These are phyloP conservation scores for Avena eriantha DNA, from an alignment of 176 grass and related monocot species.

Conservation along the genomic window DNA sequence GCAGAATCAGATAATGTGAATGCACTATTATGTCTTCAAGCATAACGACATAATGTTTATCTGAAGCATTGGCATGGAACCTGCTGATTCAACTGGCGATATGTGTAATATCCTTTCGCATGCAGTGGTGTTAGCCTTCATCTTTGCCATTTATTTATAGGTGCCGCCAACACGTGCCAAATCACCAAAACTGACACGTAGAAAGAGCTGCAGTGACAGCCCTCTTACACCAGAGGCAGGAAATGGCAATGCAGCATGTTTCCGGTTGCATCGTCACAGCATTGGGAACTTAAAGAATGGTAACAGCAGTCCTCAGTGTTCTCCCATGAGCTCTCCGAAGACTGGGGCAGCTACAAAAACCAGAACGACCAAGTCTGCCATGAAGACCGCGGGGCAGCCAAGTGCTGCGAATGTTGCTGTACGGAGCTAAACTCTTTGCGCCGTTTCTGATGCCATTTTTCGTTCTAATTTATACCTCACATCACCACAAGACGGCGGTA, in stretches of 20 bases:
- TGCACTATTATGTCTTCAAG: not conserved
- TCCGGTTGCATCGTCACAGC: constrained; percentile 68
- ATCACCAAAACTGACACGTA: constrained; percentile 79
- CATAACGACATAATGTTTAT: constrained; percentile 18
- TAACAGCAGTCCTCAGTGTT: constrained; percentile 52
- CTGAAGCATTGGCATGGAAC: not conserved
- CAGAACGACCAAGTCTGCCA: constrained; percentile 43
- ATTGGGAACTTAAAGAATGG: constrained; percentile 65
- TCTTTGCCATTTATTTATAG: constrained; percentile 46
- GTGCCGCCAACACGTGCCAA: constrained; percentile 84
- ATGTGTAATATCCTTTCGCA: not conserved
- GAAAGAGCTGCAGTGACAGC: constrained; percentile 84
- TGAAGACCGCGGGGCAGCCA: constrained; percentile 44
- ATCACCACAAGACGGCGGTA: constrained; percentile 39
- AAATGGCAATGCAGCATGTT: constrained; percentile 51
- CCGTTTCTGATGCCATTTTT: constrained; percentile 41
- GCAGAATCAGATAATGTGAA: not conserved
- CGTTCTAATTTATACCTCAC: constrained; percentile 57
- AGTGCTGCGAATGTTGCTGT: constrained; percentile 50
- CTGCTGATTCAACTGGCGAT: constrained; percentile 28
- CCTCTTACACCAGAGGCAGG: constrained; percentile 51
- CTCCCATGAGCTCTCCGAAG: constrained; percentile 56
- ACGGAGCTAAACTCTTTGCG: constrained; percentile 60
- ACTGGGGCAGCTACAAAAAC: constrained; percentile 42
- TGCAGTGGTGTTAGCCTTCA: constrained; percentile 18